phyloP scores from a whole-genome alignment of 225 moss, liverwort and hornwort species.

The Physcomitrellopsis africana region DNA sequence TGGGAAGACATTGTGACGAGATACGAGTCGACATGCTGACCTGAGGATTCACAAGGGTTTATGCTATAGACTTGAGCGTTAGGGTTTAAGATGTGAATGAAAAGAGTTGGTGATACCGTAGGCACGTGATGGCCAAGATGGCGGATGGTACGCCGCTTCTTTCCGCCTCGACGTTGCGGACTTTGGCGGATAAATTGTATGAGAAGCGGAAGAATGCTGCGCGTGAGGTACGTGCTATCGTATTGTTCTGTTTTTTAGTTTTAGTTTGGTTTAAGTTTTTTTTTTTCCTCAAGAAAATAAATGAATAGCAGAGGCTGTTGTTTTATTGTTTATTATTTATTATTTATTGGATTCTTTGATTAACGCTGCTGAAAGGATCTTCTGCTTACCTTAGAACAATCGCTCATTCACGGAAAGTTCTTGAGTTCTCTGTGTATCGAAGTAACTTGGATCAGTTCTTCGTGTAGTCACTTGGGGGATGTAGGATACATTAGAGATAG shows the following conservation, averaged over 20 bases:
- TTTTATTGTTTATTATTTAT: background rate
- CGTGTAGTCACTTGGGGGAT: too few relatives aligned
- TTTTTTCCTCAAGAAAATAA: background rate
- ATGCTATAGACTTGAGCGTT: slow-evolving; percentile 35
- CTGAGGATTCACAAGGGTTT: slow-evolving; percentile 37
- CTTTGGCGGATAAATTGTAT: slow-evolving; percentile 87
- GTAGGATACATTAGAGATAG: background rate
- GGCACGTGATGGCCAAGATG: slow-evolving; percentile 56
- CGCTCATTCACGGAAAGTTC: background rate
- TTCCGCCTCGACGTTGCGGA: slow-evolving; percentile 78
- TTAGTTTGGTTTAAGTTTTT: background rate
- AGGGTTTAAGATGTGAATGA: slow-evolving; percentile 40
- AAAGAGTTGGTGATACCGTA: slow-evolving; percentile 16
- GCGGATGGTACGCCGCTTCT: slow-evolving; percentile 72
- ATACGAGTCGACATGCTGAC: slow-evolving; percentile 37
- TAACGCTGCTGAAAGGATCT: slow-evolving; percentile 18
- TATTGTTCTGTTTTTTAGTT: background rate
- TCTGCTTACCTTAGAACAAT: background rate
- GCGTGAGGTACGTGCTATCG: slow-evolving; percentile 61
- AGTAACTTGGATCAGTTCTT: background rate
- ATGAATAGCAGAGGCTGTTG: background rate
- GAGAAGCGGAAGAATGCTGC: slow-evolving; percentile 99
- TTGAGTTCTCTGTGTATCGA: slow-evolving; percentile 10
- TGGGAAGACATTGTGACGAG: too few relatives aligned
- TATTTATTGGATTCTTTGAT: slow-evolving; percentile 6